phyloP scores from a whole-genome alignment of 2,329 filamentous ascomycete species.

The Knoxdaviesia capensis region DNA sequence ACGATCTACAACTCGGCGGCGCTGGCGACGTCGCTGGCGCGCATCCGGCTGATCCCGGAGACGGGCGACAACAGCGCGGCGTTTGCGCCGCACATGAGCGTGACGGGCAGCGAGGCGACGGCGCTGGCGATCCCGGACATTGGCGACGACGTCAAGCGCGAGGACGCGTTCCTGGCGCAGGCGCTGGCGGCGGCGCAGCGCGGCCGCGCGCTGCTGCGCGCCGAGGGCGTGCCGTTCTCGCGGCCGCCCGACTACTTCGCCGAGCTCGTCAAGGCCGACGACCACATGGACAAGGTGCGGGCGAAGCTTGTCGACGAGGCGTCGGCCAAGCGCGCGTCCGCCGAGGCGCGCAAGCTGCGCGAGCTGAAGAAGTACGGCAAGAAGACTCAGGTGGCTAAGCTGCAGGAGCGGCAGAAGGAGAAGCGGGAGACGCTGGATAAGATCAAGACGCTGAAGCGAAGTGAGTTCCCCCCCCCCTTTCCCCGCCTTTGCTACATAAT shows the following conservation, averaged over 20 bases:
- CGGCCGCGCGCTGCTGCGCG: conserved; percentile 54
- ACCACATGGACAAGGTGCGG: conserved; percentile 96
- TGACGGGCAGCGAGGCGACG: conserved; percentile 48
- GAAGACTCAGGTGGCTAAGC: conserved; percentile 87
- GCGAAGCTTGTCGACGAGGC: conserved; percentile 83
- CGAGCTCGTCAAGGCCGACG: conserved; percentile 97
- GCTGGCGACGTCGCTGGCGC: conserved; percentile 59
- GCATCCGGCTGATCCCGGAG: conserved; percentile 44
- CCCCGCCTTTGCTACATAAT: not conserved
- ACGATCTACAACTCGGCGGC: conserved; percentile 97
- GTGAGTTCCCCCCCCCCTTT: conserved; percentile 35
- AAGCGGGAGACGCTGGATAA: conserved; percentile 90
- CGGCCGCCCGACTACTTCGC: conserved; percentile 91
- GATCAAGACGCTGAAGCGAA: conserved; percentile 87
- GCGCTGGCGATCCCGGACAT: conserved; percentile 53
- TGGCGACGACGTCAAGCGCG: conserved; percentile 78
- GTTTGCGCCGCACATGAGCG: conserved; percentile 67
- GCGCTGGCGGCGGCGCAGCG: conserved; percentile 58
- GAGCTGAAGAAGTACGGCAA: conserved; percentile 99
- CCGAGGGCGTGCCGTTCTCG: conserved; percentile 70
- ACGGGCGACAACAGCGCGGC: conserved; percentile 39
- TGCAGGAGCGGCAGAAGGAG: conserved; percentile 82
- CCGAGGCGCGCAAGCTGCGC: conserved; percentile 76
- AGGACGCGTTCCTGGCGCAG: conserved; percentile 85
- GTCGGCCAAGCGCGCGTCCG: conserved; percentile 74